phyloP scores from a whole-genome alignment of 768 basidiomycete genomes.

The Tremella fuciformis region DNA sequence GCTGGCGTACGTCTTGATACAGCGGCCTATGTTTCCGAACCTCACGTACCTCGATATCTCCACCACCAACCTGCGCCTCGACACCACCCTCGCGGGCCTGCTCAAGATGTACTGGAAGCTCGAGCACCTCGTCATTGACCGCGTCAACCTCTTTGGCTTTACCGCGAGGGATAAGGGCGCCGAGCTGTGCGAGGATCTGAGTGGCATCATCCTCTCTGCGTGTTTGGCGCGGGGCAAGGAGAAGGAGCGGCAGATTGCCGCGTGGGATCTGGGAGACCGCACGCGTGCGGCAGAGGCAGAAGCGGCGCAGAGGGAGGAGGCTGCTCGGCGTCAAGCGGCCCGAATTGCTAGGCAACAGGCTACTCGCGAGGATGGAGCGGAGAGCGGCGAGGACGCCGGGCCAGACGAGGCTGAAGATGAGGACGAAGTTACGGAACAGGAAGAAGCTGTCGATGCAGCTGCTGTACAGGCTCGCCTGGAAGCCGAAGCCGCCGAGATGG shows the following conservation, averaged over 20 bases:
- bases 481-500: constrained; percentile 20
- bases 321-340: background rate
- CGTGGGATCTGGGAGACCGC: constrained; percentile 40
- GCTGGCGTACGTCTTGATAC: constrained; percentile 42
- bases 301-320: constrained; percentile 10
- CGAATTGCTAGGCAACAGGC: background rate
- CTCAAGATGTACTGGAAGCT: constrained; percentile 59
- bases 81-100: constrained; percentile 53
- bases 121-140: constrained; percentile 69
- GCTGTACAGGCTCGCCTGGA: constrained; percentile 7
- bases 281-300: constrained; percentile 38
- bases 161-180: constrained; percentile 57
- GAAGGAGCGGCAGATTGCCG: constrained; percentile 59
- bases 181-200: constrained; percentile 63
- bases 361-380: background rate
- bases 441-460: constrained; percentile 4
- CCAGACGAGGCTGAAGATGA: constrained; percentile 13
- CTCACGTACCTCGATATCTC: constrained; percentile 72
- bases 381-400: constrained; percentile 14
- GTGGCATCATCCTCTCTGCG: constrained; percentile 62
- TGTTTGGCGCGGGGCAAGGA: constrained; percentile 65
- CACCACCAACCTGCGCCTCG: constrained; percentile 58
- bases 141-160: constrained; percentile 60
- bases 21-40: constrained; percentile 53
- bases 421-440: constrained; percentile 8